Base-by-base conservation (phyloP, 2,329 filamentous ascomycete species). In the Xylaria sp. region DNA sequence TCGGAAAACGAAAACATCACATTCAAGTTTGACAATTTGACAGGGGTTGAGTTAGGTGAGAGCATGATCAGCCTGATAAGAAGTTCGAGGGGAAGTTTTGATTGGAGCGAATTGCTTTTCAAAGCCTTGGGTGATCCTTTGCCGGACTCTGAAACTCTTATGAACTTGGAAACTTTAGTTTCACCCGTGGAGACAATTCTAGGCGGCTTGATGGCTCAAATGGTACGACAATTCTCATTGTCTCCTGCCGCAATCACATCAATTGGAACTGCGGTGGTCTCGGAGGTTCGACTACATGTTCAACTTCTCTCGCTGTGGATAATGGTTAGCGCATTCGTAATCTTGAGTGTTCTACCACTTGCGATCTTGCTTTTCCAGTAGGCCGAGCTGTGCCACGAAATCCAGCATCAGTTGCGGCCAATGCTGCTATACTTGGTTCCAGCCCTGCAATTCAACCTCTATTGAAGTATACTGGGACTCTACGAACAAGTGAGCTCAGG, bases 401-500 rank as follows among this genome's bases (percentile, higher is more conserved):
- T 20, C 48, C 60, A 5, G 20, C 34, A 23, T 2, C 30, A 23
- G 43, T 63, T 48, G 50, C 23, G 32, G n/a, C 60, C 12, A 18
- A 25, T 45, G 48, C 50, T 25, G 50, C 50, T 45, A 63, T 57
- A 15, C 28, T 63, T 23, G 18, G 46, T 2, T 30, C 48, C 13
- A 53, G 46, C 23, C 2, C 15, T 1, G 2, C 6, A 20, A 5
- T 55, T 30, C 23, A 25, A 25, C 23, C n/a, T 25, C 13, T 48
- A 32, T 43, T 39, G 34, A 12, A 13, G 15, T 9, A 20, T 20
- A 20, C 50, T 2, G 28, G 6, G 28, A 10, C 15, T 20, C 25
- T 63, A 15, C 60, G 52, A 9, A 48, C 50, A 18, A 39, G 50
- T 12, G 48, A 63, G 30, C 13, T 63, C 10, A 12, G 15, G 8